phyloP scores from a whole-genome alignment of 1,284 basidiomycete genomes.

The Chondrostereum purpureum region DNA sequence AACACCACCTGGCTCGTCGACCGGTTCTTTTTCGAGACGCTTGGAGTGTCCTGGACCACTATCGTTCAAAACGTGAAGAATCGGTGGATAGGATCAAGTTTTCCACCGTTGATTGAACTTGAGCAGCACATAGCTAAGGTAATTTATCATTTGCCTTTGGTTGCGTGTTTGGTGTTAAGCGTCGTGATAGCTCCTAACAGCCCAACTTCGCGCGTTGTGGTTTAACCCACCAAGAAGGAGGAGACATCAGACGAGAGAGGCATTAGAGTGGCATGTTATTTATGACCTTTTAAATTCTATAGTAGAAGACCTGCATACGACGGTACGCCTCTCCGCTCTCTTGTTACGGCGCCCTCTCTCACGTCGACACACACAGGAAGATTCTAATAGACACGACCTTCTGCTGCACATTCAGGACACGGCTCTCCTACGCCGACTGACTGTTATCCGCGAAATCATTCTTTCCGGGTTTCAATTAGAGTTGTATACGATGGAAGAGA shows the following conservation, averaged over 20 bases:
- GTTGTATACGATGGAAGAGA: constrained; percentile 63
- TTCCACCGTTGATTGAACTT: constrained; percentile 30
- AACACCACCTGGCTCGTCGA: constrained; percentile 51
- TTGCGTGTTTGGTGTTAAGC: constrained; percentile 7
- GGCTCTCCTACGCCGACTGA: constrained; percentile 52
- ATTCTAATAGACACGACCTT: constrained; percentile 14
- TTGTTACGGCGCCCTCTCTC: constrained; percentile 1
- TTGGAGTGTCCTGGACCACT: constrained; percentile 44
- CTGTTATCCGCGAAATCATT: constrained; percentile 59
- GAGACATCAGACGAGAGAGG: constrained; percentile 53
- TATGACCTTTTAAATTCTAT: constrained; percentile 42
- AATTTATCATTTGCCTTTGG: constrained; percentile 2
- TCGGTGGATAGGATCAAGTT: constrained; percentile 28
- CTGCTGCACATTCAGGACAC: constrained; percentile 37
- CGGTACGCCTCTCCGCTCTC: constrained; percentile 21
- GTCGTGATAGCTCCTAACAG: constrained; percentile 43
- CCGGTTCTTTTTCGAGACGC: constrained; percentile 59
- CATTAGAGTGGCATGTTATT: constrained; percentile 57
- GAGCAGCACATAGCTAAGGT: constrained; percentile 54
- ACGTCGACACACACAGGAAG: constrained; percentile 4
- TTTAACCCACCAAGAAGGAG: constrained; percentile 63
- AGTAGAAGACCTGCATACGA: constrained; percentile 22
- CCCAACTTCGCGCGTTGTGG: constrained; percentile 55
- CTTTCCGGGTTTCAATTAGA: constrained; percentile 74
- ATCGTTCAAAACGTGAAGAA: constrained; percentile 33